Conservation (phyloP, 176 grass and related monocot genomes). For the Triticum monococcum region DNA sequence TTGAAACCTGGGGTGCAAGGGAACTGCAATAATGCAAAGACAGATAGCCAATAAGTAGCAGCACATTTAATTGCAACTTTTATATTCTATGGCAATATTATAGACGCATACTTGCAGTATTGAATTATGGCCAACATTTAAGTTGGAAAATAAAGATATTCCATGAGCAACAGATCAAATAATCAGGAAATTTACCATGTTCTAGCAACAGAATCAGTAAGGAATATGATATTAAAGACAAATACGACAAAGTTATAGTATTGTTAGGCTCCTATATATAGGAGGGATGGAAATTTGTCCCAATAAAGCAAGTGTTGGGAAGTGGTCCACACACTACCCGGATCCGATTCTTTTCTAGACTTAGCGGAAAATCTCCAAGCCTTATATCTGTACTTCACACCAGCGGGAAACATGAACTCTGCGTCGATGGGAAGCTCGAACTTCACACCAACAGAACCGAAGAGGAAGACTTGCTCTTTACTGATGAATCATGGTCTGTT, state of each 20-base stretch:
- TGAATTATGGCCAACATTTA: neutral
- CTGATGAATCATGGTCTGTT: neutral
- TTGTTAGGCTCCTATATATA: neutral
- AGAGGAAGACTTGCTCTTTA: neutral
- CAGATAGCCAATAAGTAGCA: neutral
- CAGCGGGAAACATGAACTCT: neutral
- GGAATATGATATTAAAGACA: neutral
- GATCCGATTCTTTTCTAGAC: neutral
- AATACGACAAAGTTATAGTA: neutral
- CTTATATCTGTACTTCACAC: neutral
- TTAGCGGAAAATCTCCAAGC: slow-evolving; percentile 6
- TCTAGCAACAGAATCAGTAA: neutral
- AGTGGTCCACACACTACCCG: neutral
- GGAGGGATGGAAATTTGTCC: neutral
- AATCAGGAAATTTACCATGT: neutral
- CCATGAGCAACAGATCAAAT: neutral
- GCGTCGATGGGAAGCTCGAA: neutral
- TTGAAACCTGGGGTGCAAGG: slow-evolving; percentile 9
- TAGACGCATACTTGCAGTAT: neutral
- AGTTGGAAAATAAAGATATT: slow-evolving; percentile 12
- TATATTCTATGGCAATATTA: neutral
- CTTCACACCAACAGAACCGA: neutral
- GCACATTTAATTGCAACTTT: neutral
- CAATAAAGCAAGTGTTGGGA: neutral
- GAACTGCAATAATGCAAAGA: slow-evolving; percentile 23